Base-by-base conservation (phyloP, 805 yeast species). In the Saccharomycopsis fermentans region DNA sequence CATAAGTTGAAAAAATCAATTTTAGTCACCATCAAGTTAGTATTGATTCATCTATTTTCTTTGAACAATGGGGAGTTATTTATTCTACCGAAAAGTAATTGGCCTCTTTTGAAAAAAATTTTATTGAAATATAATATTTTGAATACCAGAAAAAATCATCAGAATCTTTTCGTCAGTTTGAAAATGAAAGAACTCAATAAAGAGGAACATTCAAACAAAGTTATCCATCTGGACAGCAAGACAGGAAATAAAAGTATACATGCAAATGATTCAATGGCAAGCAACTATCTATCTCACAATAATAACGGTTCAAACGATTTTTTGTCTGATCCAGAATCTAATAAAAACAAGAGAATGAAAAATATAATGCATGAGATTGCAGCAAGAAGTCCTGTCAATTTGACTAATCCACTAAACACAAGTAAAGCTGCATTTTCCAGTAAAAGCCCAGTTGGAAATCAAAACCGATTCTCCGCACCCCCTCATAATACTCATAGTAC, bases 1-100 rank as follows among this genome's bases (percentile, higher is more conserved):
- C 16, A 24, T 17, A 56, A 54, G 26, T 35, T 56, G 9, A 35
- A 55, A 34, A 58, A 58, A 51, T 9, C 36, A 2, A 6, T 58
- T 3, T 51, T 61, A 29, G 56, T 54, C 8, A 52, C 34, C 19
- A 57, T 61, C 9, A 61, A 58, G 48, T 26, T 61, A 11, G 27
- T 39, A 24, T 52, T 61, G 39, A 58, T 61, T 36, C 59, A 61
- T 39, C 51, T 61, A 48, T 61, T 61, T 36, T 26, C 51, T 1
- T 37, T 61, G 26, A 61, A 58, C 35, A 58, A 58, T 36, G 63
- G 63, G 14, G 63, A 61, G 39, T 39, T 61, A 12, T 61, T 61
- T 54, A 27, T 61, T 26, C 40, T 58, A n/a, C 61, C 63, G 4
- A 60, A 55, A 27, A 52, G 43, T 17, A 52, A 59, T 24, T 61